Base-by-base conservation (phyloP, 2,329 filamentous ascomycete species). In the Paecilomyces variotii region DNA sequence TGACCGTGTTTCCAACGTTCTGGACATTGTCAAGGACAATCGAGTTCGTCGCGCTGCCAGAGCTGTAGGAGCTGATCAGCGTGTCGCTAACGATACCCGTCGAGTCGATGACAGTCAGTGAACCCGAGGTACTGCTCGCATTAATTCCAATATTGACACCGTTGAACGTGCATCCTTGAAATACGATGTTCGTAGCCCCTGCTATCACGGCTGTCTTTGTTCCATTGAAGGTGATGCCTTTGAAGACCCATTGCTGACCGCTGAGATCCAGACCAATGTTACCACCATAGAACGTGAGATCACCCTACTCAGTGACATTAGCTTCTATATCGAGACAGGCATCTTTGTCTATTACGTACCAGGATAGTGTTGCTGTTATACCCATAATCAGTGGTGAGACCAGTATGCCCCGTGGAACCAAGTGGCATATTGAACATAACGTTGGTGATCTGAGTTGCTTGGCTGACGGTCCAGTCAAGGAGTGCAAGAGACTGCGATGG, bases 161-260 rank as follows among this genome's bases (percentile, higher is more conserved):
- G 19, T 69, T 64, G 26, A 74, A 73, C 1, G 55, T 63, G 7
- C 65, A 68, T 4, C 63, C 57, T 28, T 70, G 65, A 3, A 70
- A 59, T 1, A 71, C 62, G 1, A 68, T 65, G 3, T 66, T 68
- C 53, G 61, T 68, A 45, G 69, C 70, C 11, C 68, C 69, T 2
- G 63, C 75, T 0, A 76, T 76, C 52, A 87, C 77, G 0, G 74
- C 69, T 1, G 77, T 79, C 2, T 79, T 82, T 65, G 85, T 87
- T 64, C 84, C 85, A 60, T 77, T 81, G 72, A 86, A 88, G 66
- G 77, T 81, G 35, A 77, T 69, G 0, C 75, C 70, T 67, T 84
- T 85, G 62, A 72, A 69, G 45, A 69, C 68, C 57, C 69, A 69
- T 54, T 72, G 68, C 27, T 72, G 70, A 25, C 70, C 70, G 2